Conservation (phyloP, 768 basidiomycete species). For the Clitopilus passeckerianus region DNA sequence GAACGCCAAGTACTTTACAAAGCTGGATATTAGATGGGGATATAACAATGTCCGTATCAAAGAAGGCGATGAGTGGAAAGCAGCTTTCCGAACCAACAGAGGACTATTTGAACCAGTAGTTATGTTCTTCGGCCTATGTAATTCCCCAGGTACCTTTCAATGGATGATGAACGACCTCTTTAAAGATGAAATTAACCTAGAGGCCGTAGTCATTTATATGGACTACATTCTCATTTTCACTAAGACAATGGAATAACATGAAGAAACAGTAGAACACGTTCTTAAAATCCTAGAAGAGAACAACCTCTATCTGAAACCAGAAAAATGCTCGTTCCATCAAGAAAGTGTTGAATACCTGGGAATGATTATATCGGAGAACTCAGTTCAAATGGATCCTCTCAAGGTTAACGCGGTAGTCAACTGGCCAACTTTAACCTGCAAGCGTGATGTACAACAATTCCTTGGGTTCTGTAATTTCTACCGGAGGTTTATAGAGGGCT, state of each 20-base stretch:
- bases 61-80: conserved; percentile 37
- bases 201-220: conserved; percentile 28
- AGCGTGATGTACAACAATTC: conserved; percentile 32
- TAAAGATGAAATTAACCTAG: conserved; percentile 17
- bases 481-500: conserved; percentile 23
- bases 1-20: conserved; percentile 21
- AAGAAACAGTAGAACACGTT: conserved; percentile 10
- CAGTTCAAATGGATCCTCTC: conserved; percentile 23
- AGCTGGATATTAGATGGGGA: conserved; percentile 32
- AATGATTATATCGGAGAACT: conserved; percentile 13
- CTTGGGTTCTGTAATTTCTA: conserved; percentile 37
- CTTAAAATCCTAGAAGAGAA: conserved; percentile 16
- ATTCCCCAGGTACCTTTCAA: conserved; percentile 26
- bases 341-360: conserved; percentile 19
- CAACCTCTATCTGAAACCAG: conserved; percentile 21
- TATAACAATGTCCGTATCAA: conserved; percentile 31
- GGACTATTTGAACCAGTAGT: conserved; percentile 31
- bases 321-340: conserved; percentile 26
- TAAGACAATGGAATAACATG: conserved; percentile 14
- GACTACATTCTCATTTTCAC: conserved; percentile 36
- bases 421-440: conserved; percentile 9
- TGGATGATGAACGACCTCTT: conserved; percentile 32
- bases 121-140: conserved; percentile 33
- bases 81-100: conserved; percentile 27
- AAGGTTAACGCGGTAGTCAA: conserved; percentile 22